Conservation (phyloP, 2,329 filamentous ascomycete genomes). For the Lachnellula cervina region DNA sequence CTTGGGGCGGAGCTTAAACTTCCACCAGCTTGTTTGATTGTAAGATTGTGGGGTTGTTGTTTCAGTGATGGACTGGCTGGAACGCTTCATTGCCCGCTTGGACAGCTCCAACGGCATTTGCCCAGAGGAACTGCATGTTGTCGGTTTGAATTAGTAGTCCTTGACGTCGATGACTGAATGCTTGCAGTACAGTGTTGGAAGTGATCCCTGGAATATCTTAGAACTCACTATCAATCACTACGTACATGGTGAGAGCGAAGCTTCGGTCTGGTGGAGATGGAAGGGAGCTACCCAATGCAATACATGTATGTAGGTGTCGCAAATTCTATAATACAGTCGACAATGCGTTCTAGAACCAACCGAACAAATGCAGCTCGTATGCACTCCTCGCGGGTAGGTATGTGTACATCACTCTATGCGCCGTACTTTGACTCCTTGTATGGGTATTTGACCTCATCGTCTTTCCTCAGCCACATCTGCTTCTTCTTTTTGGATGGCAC, state of each 20-base stretch:
- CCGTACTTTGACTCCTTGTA: slow-evolving; percentile 44
- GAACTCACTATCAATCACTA: too few relatives aligned
- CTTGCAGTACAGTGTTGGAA: too few relatives aligned
- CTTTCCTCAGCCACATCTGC: slow-evolving; percentile 82
- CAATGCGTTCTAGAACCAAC: not conserved
- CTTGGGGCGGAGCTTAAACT: not conserved
- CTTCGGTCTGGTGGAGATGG: too few relatives aligned
- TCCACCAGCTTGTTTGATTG: not conserved
- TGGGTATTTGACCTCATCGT: slow-evolving; percentile 64
- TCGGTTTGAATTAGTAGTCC: too few relatives aligned
- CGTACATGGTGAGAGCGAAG: too few relatives aligned
- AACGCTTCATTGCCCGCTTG: too few relatives aligned
- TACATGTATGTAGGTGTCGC: not conserved
- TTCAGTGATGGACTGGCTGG: not conserved
- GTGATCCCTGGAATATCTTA: too few relatives aligned
- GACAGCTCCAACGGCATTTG: too few relatives aligned
- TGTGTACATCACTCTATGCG: slow-evolving; percentile 13
- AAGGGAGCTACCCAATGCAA: too few relatives aligned
- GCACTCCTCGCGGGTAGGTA: not conserved
- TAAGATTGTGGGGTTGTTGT: not conserved
- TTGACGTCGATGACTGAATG: too few relatives aligned
- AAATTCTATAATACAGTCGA: not conserved
- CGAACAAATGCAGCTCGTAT: not conserved
- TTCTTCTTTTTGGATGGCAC: slow-evolving; percentile 79
- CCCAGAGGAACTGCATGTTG: too few relatives aligned